A percentile compares a stretch with the other conserved stretches of the same genome.
Conservation (phyloP, 106 monocot genomes). For the Posidonia australis region DNA sequence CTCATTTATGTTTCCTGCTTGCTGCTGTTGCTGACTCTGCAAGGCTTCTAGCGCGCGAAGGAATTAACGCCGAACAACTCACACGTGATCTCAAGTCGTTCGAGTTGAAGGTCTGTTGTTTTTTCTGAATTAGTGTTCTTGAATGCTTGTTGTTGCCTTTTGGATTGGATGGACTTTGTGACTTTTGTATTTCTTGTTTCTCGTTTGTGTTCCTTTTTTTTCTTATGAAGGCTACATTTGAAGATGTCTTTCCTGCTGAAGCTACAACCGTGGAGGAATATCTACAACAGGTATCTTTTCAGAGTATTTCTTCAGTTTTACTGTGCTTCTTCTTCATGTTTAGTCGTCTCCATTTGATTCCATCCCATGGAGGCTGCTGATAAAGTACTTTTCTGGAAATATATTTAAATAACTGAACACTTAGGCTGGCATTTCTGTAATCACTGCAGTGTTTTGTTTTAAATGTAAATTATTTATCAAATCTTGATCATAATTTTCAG, state of each 20-base stretch:
- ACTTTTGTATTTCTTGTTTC: conserved; percentile 1
- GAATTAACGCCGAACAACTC: conserved; percentile 94
- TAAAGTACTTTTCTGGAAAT: too few relatives aligned
- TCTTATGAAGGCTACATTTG: conserved; percentile 60
- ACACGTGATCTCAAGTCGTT: conserved; percentile 92
- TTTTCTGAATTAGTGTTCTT: neutral
- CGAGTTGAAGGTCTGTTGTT: conserved; percentile 57
- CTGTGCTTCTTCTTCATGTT: too few relatives aligned
- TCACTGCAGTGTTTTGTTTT: too few relatives aligned
- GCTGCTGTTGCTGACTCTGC: neutral
- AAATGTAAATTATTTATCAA: too few relatives aligned
- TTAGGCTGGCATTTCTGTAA: too few relatives aligned
- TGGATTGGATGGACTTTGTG: neutral
- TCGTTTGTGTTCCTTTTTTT: neutral
- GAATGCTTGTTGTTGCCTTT: neutral
- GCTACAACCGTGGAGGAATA: conserved; percentile 94
- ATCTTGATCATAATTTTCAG: too few relatives aligned
- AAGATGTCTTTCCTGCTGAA: conserved; percentile 95
- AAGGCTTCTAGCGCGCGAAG: conserved; percentile 86
- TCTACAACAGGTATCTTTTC: conserved; percentile 61
- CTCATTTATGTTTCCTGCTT: neutral
- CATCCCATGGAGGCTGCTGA: too few relatives aligned
- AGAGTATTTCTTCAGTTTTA: too few relatives aligned
- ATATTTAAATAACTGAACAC: too few relatives aligned
- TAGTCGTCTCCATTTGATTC: too few relatives aligned